Evolutionary conservation across 495 filamentous ascomycete species (phyloP), one percentile per base, ranked within the genome.

Genomic region (Penicillium diatomitis): DNA sequence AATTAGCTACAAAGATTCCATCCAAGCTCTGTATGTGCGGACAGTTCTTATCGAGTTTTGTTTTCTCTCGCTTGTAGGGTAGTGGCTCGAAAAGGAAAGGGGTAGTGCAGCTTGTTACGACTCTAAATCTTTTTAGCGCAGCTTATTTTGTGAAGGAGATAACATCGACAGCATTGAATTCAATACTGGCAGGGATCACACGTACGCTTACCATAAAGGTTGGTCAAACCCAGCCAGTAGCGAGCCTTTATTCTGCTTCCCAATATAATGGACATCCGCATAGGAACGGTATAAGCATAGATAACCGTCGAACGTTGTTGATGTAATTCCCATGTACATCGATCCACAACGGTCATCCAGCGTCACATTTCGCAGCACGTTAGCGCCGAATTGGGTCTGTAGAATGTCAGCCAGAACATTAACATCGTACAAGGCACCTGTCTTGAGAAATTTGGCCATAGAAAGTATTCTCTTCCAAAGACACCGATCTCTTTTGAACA

Each of bases 211-310:
- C 35, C 35, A 37, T 2, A 5, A 4, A 37, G 12, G 5, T 8
- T 8, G 35, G 12, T 37, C 35, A 10, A 10, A 4, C 35, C 35
- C 9, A 11, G 9, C 35, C 35, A 4, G 35, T 37, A 11, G 9
- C 9, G 7, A 34, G 29, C 35, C 7, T 5, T 45, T 12, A 9
- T 32, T 33, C 11, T 11, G 20, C 30, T 45, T 20, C 12, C 6
- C 43, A 7, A 34, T 20, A 32, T 20, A 33, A 9, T 34, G 30
- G 8, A 27, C 11, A 32, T 45, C 43, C 9, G 31, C 43, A n/a
- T 45, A 45, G 29, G 43, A 45, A 35, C 43, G 43, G 43, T 33
- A 45, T 8, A 45, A 31, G 43, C 10, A 45, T 10, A 45, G 43
- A 34, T 27, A 8, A 5, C 31, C 10, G 28, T 45, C 43, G 8